Conservation (phyloP, 306 rosid species). For the Cicer arietinum region DNA sequence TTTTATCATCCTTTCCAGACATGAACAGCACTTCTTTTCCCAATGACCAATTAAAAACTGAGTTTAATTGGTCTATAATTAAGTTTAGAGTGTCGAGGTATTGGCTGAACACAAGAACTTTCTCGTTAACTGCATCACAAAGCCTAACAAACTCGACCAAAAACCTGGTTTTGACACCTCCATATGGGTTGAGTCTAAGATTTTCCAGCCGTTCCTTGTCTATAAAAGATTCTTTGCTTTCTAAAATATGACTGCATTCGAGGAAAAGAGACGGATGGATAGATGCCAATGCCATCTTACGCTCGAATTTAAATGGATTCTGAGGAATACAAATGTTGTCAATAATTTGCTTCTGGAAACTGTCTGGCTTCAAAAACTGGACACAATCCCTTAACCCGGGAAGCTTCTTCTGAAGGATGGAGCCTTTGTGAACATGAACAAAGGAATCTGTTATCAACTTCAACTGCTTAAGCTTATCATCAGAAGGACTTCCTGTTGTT, state of each 20-base stretch:
- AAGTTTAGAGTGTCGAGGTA: slow-evolving; percentile 34
- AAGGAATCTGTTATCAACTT: slow-evolving; percentile 44
- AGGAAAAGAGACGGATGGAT: slow-evolving; percentile 55
- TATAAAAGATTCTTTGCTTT: slow-evolving; percentile 36
- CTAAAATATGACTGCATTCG: neutral
- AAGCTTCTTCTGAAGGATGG: slow-evolving; percentile 46
- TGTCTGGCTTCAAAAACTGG: slow-evolving; percentile 37
- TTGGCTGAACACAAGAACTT: slow-evolving; percentile 53
- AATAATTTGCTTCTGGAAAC: slow-evolving; percentile 39
- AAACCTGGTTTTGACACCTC: slow-evolving; percentile 49
- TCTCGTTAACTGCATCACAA: slow-evolving; percentile 43
- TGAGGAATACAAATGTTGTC: slow-evolving; percentile 20
- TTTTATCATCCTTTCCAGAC: slow-evolving; percentile 27
- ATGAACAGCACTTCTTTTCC: slow-evolving; percentile 41
- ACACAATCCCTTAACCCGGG: slow-evolving; percentile 44
- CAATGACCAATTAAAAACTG: slow-evolving; percentile 33
- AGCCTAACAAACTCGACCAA: slow-evolving; percentile 44
- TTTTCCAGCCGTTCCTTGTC: slow-evolving; percentile 31
- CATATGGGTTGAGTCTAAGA: slow-evolving; percentile 27
- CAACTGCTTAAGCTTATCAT: slow-evolving; percentile 28
- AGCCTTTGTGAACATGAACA: slow-evolving; percentile 48
- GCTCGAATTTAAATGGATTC: slow-evolving; percentile 16
- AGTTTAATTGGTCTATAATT: slow-evolving; percentile 36
- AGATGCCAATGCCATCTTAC: slow-evolving; percentile 37
- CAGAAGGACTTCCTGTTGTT: neutral